Evolutionary conservation across 768 basidiomycete species (phyloP), one percentile per base, ranked within the genome.

Genomic region (Rhizopogon vesiculosus): DNA sequence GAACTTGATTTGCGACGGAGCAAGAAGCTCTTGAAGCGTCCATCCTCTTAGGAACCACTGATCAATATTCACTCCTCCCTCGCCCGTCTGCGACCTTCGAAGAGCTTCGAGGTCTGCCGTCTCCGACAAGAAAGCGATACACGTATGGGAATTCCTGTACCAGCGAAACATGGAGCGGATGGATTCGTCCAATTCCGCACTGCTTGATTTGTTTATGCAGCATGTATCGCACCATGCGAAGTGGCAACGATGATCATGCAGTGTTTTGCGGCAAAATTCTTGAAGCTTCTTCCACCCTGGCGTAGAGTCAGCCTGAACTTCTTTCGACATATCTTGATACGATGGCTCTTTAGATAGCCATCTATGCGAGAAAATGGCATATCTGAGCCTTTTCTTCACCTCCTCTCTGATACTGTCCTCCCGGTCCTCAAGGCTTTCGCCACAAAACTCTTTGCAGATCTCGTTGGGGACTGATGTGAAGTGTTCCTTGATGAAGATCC

Each of bases 111-210:
- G 33, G 12, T 28, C 25, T 55, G 8, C 38, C n/a, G 49, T 40
- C 31, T 54, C 54, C n/a, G 50, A 51, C 9, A 63, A 41, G 51
- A 62, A 53, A 5, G 45, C 61, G 33, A 60, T 46, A 45, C 62
- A 63, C 28, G 60, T 41, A 4, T 60, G 9, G 5, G 61, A 50
- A 41, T 59, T 55, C 10, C 55, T 46, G 51, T 63, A 63, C 62
- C 62, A 63, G 16, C 42, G 43, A 45, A 60, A 63, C 62, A 63
- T 63, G 3, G 62, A 62, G 15, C 58, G 59, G n/a, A 63, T 59
- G 35, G 62, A 56, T 42, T 63, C 62, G 5, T 59, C 59, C 38
- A 62, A 54, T 35, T 63, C 62, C 7, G 62, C 39, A 41, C 62
- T 63, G 43, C 59, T 62, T 12, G 31, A 25, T 19, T 59, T 63